Conservation (phyloP, 2,329 filamentous ascomycete genomes). For the Fusarium xyrophilum region DNA sequence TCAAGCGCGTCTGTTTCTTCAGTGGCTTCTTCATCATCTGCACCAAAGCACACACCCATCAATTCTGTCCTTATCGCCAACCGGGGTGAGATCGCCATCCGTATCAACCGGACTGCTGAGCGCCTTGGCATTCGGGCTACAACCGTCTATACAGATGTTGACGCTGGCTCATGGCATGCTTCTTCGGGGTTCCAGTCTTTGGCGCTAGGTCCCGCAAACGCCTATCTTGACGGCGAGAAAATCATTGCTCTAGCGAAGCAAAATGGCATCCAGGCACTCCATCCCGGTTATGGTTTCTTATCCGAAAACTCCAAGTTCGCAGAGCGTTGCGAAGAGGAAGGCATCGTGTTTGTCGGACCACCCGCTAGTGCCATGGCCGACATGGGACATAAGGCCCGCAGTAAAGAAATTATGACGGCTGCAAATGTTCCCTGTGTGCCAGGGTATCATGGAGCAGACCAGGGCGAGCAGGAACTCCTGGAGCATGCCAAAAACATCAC, state of each 20-base stretch:
- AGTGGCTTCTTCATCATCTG: constrained; percentile 41
- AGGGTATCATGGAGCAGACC: constrained; percentile 89
- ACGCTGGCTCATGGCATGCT: constrained; percentile 86
- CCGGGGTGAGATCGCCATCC: constrained; percentile 93
- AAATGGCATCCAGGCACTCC: constrained; percentile 86
- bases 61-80: constrained; percentile 94
- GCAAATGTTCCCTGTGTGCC: constrained; percentile 97
- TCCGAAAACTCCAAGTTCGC: constrained; percentile 95
- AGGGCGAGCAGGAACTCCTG: constrained; percentile 68
- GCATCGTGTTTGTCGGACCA: constrained; percentile 92
- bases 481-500: constrained; percentile 73
- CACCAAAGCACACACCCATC: constrained; percentile 57
- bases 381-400: constrained; percentile 93
- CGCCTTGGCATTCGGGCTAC: constrained; percentile 91
- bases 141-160: constrained; percentile 93
- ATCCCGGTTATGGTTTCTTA: constrained; percentile 95
- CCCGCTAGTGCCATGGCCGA: constrained; percentile 81
- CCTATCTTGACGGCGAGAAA: constrained; percentile 90
- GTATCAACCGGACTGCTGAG: constrained; percentile 87
- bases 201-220: constrained; percentile 81
- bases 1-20: constrained; percentile 45
- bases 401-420: constrained; percentile 94
- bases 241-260: constrained; percentile 89
- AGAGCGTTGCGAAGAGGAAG: constrained; percentile 84
- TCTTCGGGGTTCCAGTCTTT: constrained; percentile 82